These are phyloP conservation scores for Gossypium rotundifolium DNA, from an alignment of 345 rosid genomes.

Conservation along the genomic window DNA sequence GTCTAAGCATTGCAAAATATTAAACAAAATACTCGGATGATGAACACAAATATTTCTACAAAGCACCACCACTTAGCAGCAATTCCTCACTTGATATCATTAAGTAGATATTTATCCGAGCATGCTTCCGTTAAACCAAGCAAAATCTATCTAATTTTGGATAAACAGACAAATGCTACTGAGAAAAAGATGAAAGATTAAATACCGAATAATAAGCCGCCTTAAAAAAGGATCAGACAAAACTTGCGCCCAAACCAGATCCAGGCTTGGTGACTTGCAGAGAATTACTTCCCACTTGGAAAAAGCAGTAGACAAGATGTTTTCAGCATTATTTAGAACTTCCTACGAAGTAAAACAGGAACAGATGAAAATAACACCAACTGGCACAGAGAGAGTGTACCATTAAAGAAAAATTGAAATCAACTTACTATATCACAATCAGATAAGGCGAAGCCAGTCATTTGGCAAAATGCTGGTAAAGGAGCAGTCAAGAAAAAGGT, in stretches of 20 bases:
- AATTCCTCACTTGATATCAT: neutral
- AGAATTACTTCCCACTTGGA: constrained; percentile 87
- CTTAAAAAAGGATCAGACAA: constrained; percentile 80
- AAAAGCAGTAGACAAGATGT: constrained; percentile 63
- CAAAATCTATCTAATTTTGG: neutral
- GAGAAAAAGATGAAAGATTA: neutral
- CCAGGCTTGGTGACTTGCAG: constrained; percentile 62
- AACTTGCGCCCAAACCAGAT: constrained; percentile 95
- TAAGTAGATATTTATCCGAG: neutral
- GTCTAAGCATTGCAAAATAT: neutral
- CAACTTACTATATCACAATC: constrained; percentile 49
- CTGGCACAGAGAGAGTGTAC: neutral
- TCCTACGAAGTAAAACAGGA: constrained; percentile 35
- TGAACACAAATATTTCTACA: neutral
- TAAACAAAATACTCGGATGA: neutral
- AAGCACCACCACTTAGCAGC: neutral
- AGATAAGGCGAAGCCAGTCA: constrained; percentile 53
- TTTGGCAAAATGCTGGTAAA: constrained; percentile 75
- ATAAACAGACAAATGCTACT: neutral
- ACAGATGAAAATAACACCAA: constrained; percentile 8
- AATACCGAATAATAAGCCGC: constrained; percentile 81
- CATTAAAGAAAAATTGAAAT: neutral
- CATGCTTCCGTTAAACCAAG: neutral
- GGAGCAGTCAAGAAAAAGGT: constrained; percentile 91
- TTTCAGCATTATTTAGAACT: constrained; percentile 56